phyloP scores from a whole-genome alignment of 192 early-diverging fungal species.

The Umbelopsis sp. region DNA sequence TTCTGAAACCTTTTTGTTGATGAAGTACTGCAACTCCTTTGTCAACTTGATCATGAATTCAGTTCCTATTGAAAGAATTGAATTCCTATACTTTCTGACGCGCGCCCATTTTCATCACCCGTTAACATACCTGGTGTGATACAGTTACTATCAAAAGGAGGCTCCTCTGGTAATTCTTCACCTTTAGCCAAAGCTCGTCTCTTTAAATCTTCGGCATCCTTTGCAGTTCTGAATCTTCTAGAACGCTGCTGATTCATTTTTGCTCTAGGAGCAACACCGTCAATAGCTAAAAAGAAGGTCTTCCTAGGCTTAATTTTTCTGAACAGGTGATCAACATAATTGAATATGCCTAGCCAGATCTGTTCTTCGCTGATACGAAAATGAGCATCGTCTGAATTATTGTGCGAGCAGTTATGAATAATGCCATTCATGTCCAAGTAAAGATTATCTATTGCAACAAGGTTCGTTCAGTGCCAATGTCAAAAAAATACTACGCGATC shows the following conservation, averaged over 20 bases:
- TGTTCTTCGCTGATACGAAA: conserved; percentile 92
- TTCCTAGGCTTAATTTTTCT: conserved; percentile 91
- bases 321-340: conserved; percentile 95
- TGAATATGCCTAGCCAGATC: conserved; percentile 93
- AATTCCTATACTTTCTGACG: background rate
- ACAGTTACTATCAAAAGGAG: conserved; percentile 94
- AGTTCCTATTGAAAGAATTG: conserved; percentile 59
- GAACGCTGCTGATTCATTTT: conserved; percentile 99
- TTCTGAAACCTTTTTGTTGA: conserved; percentile 84
- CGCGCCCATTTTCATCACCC: background rate
- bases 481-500: conserved; percentile 44
- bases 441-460: conserved; percentile 74
- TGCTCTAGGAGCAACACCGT: conserved; percentile 94
- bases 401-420: conserved; percentile 95
- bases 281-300: conserved; percentile 93
- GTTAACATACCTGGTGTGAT: conserved; percentile 83
- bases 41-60: conserved; percentile 94
- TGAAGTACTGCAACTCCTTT: conserved; percentile 85
- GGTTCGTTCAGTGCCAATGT: background rate
- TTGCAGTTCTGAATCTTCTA: conserved; percentile 93
- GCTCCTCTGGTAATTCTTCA: conserved; percentile 68
- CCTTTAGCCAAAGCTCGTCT: conserved; percentile 69
- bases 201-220: conserved; percentile 70
- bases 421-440: conserved; percentile 99
- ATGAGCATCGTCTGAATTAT: conserved; percentile 85